Conservation (phyloP, 2,329 filamentous ascomycete species). For the Cladosporium phlei region DNA sequence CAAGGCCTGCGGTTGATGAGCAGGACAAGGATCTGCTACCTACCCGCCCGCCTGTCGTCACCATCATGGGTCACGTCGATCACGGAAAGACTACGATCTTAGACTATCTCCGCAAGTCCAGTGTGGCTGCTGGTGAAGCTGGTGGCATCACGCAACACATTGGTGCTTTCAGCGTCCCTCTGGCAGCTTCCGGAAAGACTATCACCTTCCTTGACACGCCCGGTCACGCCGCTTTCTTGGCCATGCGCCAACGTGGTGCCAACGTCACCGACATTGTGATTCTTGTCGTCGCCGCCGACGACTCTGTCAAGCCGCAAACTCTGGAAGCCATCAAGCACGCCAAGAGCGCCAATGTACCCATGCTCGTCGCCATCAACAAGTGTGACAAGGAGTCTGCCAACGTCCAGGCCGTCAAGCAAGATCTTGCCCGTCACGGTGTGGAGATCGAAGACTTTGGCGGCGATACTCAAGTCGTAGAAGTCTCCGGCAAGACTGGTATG, state of each 20-base stretch:
- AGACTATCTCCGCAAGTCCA: constrained; percentile 89
- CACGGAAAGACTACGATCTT: constrained; percentile 97
- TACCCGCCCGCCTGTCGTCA: constrained; percentile 82
- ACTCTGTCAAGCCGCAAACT: constrained; percentile 96
- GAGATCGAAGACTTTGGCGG: constrained; percentile 94
- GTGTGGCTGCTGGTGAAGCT: constrained; percentile 83
- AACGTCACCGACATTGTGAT: constrained; percentile 97
- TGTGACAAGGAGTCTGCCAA: constrained; percentile 82
- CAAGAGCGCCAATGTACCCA: constrained; percentile 77
- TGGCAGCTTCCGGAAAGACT: constrained; percentile 61
- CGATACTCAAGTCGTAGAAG: constrained; percentile 84
- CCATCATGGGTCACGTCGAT: constrained; percentile 99
- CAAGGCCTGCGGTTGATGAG: constrained; percentile 55
- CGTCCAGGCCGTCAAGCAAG: constrained; percentile 78
- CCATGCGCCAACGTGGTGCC: constrained; percentile 92
- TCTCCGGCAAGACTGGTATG: constrained; percentile 88
- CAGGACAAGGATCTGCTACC: constrained; percentile 67
- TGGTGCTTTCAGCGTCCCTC: constrained; percentile 86
- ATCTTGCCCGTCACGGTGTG: constrained; percentile 76
- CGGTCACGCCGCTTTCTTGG: constrained; percentile 90
- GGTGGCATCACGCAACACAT: constrained; percentile 98
- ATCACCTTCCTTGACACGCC: constrained; percentile 98
- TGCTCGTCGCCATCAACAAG: constrained; percentile 98
- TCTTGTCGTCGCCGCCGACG: constrained; percentile 90
- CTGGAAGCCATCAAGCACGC: constrained; percentile 95